Base-by-base conservation (phyloP, 1,284 basidiomycete genomes). In the Apiotrichum domesticum region DNA sequence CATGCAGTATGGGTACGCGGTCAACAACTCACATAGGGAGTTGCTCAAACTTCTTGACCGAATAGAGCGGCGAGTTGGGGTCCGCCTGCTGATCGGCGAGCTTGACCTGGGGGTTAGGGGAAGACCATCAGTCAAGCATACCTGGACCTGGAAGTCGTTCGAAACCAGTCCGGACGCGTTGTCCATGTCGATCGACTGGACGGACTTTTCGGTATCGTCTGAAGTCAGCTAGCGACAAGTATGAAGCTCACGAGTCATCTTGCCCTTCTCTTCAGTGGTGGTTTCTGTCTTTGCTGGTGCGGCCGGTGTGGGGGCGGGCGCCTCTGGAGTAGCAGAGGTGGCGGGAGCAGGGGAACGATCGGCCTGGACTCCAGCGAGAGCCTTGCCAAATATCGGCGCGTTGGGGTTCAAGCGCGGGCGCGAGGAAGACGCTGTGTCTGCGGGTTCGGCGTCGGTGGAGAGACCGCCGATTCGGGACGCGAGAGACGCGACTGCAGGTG, bases 41-140 rank as follows among this genome's bases (percentile, higher is more conserved):
- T 65, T 95, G 87, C 73, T 98, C 93, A 68, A 99, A 99, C 0
- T 87, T 87, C 78, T 97, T 96, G 47, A 84, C 89, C 58, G 92
- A 96, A 77, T 84, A 97, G 8, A 99, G 78, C 2, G 96, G 96
- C 32, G 94, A 98, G 76, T 96, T 88, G 50, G 92, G 90, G 74
- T 99, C 92, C 35, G 85, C 87, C 79, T 98, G 96, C 74, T 96
- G 91, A 78, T 98, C 95, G 51, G 94, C 94, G 56, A 98, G 83
- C 35, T 94, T 98, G 63, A 99, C 93, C 89, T 98, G 58, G 11
- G 34, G 10, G 21, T 39, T 39, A 39, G 37, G 46, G 43, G 35
- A 55, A 33, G 6, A 8, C 5, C 4, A 9, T 21, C 4, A 29
- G 5, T 37, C 6, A 1, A 2, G 54, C 67, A 54, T 56, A 73